A percentile compares a stretch with the other conserved stretches of the same genome.
phyloP scores from a whole-genome alignment of 2,329 filamentous ascomycete species.

The Tolypocladium ovalisporum region DNA sequence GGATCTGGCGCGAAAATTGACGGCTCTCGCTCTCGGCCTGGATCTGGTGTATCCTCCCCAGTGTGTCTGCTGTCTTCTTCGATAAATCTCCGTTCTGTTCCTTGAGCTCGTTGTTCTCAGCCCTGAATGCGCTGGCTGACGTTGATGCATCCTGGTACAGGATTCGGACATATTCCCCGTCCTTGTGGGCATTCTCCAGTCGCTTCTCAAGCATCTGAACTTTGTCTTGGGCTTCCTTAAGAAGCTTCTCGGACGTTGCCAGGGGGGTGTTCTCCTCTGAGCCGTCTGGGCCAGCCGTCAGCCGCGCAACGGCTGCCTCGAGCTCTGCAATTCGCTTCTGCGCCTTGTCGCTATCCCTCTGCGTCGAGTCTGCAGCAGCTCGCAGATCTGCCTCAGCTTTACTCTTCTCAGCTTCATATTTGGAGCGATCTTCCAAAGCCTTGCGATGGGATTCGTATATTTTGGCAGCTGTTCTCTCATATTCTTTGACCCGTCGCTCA shows the following conservation, averaged over 20 bases:
- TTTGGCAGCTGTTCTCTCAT: conserved; percentile 29
- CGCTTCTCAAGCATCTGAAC: conserved; percentile 29
- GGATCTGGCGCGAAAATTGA: conserved; percentile 25
- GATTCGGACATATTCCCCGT: conserved; percentile 45
- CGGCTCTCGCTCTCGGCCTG: conserved; percentile 26
- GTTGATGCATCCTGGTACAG: conserved; percentile 49
- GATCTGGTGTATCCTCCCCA: conserved; percentile 34
- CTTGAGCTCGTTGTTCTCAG: conserved; percentile 36
- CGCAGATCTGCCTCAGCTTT: conserved; percentile 23
- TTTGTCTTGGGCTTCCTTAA: conserved; percentile 26
- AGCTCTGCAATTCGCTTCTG: conserved; percentile 25
- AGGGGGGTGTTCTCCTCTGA: conserved; percentile 14
- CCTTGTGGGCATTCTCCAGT: conserved; percentile 29
- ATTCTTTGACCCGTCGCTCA: conserved; percentile 33
- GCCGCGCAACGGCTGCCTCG: conserved; percentile 18
- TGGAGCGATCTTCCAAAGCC: conserved; percentile 39
- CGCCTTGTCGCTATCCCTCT: conserved; percentile 25
- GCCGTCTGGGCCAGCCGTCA: conserved; percentile 14
- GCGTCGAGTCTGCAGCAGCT: conserved; percentile 12
- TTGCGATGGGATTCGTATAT: conserved; percentile 36
- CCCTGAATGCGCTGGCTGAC: conserved; percentile 29
- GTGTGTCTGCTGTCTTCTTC: conserved; percentile 31
- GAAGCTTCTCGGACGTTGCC: conserved; percentile 16
- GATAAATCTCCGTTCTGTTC: conserved; percentile 27
- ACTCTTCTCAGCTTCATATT: conserved; percentile 34